Base-by-base conservation (phyloP, 1,139 yeast genomes). In the Yamadazyma buinensis region DNA sequence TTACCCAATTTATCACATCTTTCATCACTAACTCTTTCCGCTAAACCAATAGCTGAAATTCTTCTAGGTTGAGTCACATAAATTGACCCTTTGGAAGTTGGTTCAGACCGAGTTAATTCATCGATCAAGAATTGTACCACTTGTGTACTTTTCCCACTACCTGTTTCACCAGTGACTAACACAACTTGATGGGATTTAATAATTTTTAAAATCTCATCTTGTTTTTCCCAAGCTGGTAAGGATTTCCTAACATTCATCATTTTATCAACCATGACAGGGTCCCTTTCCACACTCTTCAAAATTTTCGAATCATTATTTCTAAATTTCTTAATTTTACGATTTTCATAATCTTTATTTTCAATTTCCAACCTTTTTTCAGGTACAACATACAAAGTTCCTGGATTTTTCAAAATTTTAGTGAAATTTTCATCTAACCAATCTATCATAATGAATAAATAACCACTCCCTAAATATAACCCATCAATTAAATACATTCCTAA, bases 51-150 rank as follows among this genome's bases (percentile, higher is more conserved):
- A 0, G 97, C 88, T 0, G 97, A 87, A 38, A 92, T 90, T 67
- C 97, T 80, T 59, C 98, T 73, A 2, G 98, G 98, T 55, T 92
- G 97, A 0, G 97, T 88, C 55, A 97, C 88, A 4, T 90, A 64
- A 7, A 92, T 84, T 32, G 75, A 78, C n/a, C n/a, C n/a, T 17
- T 17, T 17, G 9, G 84, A 73, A 14, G 58, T 51, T 38, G 78
- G 72, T 0, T 74, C 74, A 13, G 56, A 51, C 0, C 52, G 28
- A 32, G 67, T 59, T 41, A 83, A 52, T 29, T 79, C 67, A 54
- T 92, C 97, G 22, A 90, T 61, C 13, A 92, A 65, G 48, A 87
- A 92, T 55, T 92, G 98, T 3, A 87, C 96, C 11, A 87, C 79
- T 54, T 88, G 97, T 0, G 97, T 88, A 0, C 95, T 85, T 52